Evolutionary conservation across 768 basidiomycete species (phyloP).

Genomic region (Polyporus arcularius): DNA sequence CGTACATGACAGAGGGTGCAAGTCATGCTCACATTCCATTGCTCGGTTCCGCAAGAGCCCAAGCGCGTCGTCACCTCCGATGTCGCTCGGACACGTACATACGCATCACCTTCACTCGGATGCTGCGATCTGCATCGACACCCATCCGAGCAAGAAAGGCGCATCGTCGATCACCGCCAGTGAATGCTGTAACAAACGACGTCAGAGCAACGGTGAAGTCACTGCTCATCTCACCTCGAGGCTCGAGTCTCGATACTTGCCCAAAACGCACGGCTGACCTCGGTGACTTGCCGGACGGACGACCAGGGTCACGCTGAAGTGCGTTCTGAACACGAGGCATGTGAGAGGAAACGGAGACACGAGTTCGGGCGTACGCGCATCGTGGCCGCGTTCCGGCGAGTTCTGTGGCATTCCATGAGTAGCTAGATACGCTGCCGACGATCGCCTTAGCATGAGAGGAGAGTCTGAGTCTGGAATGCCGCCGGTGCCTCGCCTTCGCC

Average conservation of each 20-base stretch:
- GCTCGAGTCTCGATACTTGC: background rate
- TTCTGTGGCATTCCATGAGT: slow-evolving; percentile 9
- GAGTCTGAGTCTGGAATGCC: background rate
- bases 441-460: background rate
- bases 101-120: background rate
- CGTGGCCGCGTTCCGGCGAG: slow-evolving; percentile 5
- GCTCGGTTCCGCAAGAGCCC: background rate
- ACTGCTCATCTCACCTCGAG: background rate
- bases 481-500: background rate
- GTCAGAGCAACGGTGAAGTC: background rate
- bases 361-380: background rate
- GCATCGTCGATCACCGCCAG: background rate
- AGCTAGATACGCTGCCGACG: slow-evolving; percentile 1
- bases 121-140: background rate
- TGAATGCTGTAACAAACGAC: slow-evolving; percentile 7
- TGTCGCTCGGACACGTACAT: slow-evolving; percentile 1
- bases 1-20: background rate
- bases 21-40: background rate
- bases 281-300: background rate
- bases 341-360: slow-evolving; percentile 7
- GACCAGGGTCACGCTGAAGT: background rate
- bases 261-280: background rate
- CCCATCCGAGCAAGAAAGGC: background rate
- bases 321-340: background rate
- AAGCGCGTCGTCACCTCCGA: slow-evolving; percentile 1